These are phyloP conservation scores for Jatropha podagrica DNA, from an alignment of 441 rosid genomes.

Conservation along the genomic window DNA sequence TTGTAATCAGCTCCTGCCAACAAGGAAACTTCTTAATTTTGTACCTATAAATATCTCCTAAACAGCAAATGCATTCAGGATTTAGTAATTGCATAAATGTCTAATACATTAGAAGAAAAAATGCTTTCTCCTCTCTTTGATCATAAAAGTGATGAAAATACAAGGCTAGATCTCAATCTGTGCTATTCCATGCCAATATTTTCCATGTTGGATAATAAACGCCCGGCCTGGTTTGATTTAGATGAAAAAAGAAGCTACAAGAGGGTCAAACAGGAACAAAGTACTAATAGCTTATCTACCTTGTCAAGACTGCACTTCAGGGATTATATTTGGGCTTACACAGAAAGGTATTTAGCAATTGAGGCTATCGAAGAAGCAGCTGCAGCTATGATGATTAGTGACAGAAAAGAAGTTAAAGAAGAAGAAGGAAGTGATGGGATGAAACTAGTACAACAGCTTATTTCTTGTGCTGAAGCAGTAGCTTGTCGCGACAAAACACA, in stretches of 20 bases:
- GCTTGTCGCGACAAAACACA: slow-evolving; percentile 61
- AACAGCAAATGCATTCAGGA: slow-evolving; percentile 6
- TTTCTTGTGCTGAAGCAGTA: slow-evolving; percentile 64
- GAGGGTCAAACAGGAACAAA: slow-evolving; percentile 30
- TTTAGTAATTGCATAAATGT: slow-evolving; percentile 7
- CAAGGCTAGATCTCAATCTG: slow-evolving; percentile 31
- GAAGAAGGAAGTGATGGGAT: slow-evolving; percentile 33
- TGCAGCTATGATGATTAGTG: slow-evolving; percentile 17
- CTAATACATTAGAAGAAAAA: slow-evolving; percentile 11
- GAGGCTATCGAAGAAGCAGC: slow-evolving; percentile 51
- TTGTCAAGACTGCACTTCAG: slow-evolving; percentile 39
- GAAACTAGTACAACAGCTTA: slow-evolving; percentile 50
- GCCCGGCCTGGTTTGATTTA: not conserved
- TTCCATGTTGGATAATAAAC: slow-evolving; percentile 6
- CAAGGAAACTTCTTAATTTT: not conserved
- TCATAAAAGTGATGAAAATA: slow-evolving; percentile 7
- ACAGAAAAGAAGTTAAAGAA: slow-evolving; percentile 23
- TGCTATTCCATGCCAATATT: slow-evolving; percentile 4
- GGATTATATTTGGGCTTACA: slow-evolving; percentile 45
- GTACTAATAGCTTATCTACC: slow-evolving; percentile 22
- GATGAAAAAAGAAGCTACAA: slow-evolving; percentile 29
- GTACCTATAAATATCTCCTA: slow-evolving; percentile 20
- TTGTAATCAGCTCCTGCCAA: slow-evolving; percentile 10
- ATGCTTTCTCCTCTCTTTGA: slow-evolving; percentile 24
- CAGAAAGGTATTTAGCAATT: slow-evolving; percentile 39